phyloP scores from a whole-genome alignment of 345 rosid species.

The Firmiana major region DNA sequence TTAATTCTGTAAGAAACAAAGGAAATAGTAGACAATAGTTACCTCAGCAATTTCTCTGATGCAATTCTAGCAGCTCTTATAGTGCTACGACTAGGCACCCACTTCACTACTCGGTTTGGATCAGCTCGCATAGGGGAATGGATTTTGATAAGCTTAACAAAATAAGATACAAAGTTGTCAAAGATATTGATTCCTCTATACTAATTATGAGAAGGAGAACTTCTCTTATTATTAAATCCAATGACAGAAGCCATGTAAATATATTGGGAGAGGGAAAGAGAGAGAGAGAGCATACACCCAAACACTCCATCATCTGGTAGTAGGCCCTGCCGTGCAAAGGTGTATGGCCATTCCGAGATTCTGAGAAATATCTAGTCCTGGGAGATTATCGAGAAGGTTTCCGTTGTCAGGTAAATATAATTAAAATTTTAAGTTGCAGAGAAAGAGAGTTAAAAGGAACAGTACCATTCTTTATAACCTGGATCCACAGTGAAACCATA shows the following conservation, averaged over 20 bases:
- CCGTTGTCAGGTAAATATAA: conserved; percentile 8
- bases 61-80: conserved; percentile 77
- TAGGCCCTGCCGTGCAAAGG: conserved; percentile 97
- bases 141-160: conserved; percentile 75
- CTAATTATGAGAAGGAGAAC: conserved; percentile 1
- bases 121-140: conserved; percentile 94
- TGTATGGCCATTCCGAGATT: conserved; percentile 94
- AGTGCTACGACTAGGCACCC: conserved; percentile 57
- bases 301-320: conserved; percentile 98
- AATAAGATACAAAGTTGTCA: conserved; percentile 15
- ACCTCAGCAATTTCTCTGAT: conserved; percentile 86
- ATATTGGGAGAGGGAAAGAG: not conserved
- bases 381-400: conserved; percentile 16
- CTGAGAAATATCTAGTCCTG: conserved; percentile 98
- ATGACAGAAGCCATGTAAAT: not conserved
- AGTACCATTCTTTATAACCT: conserved; percentile 91
- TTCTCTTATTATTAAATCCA: not conserved
- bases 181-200: conserved; percentile 6
- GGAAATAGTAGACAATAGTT: conserved; percentile 2
- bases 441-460: not conserved
- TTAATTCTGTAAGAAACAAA: not conserved
- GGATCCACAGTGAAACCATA: conserved; percentile 98
- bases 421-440: not conserved
- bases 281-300: conserved; percentile 61
- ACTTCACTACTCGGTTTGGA: conserved; percentile 63